Percentiles rank a stretch among this genome's conserved stretches.
These are phyloP conservation scores for Colletotrichum neosansevieriae DNA, from an alignment of 2,329 filamentous ascomycete species.

Conservation along the genomic window DNA sequence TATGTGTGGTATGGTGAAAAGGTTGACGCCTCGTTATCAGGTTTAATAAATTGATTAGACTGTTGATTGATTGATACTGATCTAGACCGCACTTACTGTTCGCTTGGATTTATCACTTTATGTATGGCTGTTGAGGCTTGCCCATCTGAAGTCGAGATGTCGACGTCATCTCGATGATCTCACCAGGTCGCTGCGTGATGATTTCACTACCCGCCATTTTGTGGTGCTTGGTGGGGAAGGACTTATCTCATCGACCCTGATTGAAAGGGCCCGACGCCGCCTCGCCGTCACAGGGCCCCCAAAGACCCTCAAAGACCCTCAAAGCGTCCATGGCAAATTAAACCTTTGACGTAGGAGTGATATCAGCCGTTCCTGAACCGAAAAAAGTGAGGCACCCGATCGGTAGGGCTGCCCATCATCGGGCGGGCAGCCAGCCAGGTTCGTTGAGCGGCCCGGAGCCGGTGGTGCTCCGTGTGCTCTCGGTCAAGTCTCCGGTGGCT, in stretches of 20 bases:
- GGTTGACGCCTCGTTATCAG: neutral
- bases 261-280: conserved; percentile 25
- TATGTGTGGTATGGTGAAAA: neutral
- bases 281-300: conserved; percentile 14
- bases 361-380: conserved; percentile 25
- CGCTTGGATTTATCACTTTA: conserved; percentile 24
- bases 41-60: neutral
- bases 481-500: conserved; percentile 11
- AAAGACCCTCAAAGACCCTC: conserved; percentile 7
- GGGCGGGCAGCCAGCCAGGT: neutral
- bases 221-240: conserved; percentile 34
- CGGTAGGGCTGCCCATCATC: conserved; percentile 2
- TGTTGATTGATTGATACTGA: neutral
- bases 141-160: conserved; percentile 22
- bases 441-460: conserved; percentile 12
- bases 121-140: conserved; percentile 27
- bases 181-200: conserved; percentile 25
- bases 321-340: conserved; percentile 9
- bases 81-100: neutral
- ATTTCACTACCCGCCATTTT: conserved; percentile 40
- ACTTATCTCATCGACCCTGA: conserved; percentile 36
- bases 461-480: conserved; percentile 22
- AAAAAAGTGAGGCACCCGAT: conserved; percentile 1
- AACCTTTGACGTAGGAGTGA: conserved; percentile 35
- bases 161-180: conserved; percentile 40